Percentiles rank a stretch among this genome's conserved stretches.
Evolutionary conservation across 306 rosid species (phyloP).

Genomic region (Trifolium pratense): DNA sequence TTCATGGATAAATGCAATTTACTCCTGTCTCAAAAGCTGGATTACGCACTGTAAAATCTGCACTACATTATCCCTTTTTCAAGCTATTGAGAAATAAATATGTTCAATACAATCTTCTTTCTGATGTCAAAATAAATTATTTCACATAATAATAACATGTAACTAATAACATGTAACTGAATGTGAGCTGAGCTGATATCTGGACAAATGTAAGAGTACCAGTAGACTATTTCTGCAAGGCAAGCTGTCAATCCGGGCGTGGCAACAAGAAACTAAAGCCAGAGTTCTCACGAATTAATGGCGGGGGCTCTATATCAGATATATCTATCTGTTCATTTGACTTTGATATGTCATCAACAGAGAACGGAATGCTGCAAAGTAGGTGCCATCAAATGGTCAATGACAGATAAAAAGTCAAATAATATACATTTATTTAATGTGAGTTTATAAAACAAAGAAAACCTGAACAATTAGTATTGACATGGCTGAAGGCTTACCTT

Average conservation of each 20-base stretch:
- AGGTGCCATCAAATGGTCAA: slow-evolving; percentile 33
- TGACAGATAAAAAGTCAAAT: slow-evolving; percentile 11
- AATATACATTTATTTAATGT: not conserved
- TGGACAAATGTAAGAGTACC: slow-evolving; percentile 13
- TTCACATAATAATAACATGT: slow-evolving; percentile 21
- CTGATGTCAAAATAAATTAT: slow-evolving; percentile 39
- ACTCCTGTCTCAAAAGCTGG: slow-evolving; percentile 31
- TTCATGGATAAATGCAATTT: slow-evolving; percentile 28
- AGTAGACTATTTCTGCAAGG: slow-evolving; percentile 30
- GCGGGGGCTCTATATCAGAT: slow-evolving; percentile 58
- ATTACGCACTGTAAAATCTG: slow-evolving; percentile 39
- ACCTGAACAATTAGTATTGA: not conserved
- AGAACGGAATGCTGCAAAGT: slow-evolving; percentile 64
- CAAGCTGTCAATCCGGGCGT: slow-evolving; percentile 48
- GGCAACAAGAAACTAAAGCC: slow-evolving; percentile 71
- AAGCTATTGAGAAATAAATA: slow-evolving; percentile 33
- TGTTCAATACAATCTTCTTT: slow-evolving; percentile 40
- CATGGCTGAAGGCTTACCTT: slow-evolving; percentile 48
- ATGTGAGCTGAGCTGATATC: slow-evolving; percentile 9
- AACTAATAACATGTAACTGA: not conserved
- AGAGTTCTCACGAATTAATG: slow-evolving; percentile 55
- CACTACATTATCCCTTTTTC: slow-evolving; percentile 30
- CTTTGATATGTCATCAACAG: slow-evolving; percentile 69
- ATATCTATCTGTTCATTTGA: slow-evolving; percentile 61
- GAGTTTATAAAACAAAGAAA: slow-evolving; percentile 19